These are phyloP conservation scores for Solanum arcanum DNA, from an alignment of 257 asterid genomes.

Conservation along the genomic window DNA sequence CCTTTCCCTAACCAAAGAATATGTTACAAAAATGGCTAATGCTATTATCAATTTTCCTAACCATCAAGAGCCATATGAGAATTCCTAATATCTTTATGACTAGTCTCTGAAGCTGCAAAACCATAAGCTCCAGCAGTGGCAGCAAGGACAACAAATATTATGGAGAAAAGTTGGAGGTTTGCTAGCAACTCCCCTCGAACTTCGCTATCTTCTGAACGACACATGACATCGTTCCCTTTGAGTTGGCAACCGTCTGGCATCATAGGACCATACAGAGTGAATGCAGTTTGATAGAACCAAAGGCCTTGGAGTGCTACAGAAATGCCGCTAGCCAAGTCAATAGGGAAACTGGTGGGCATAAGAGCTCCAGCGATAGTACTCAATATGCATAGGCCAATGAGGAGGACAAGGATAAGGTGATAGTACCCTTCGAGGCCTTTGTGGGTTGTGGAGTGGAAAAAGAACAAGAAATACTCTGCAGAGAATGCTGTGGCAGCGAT, in stretches of 20 bases:
- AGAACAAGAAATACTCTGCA: constrained; percentile 78
- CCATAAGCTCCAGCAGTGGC: constrained; percentile 42
- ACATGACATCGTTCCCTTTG: constrained; percentile 30
- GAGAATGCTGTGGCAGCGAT: constrained; percentile 70
- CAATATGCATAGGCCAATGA: constrained; percentile 67
- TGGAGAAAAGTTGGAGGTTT: constrained; percentile 56
- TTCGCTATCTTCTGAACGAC: constrained; percentile 48
- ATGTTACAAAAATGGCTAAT: background rate
- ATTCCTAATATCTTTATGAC: constrained; percentile 2
- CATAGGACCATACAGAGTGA: constrained; percentile 91
- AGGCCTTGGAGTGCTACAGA: constrained; percentile 87
- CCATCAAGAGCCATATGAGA: constrained; percentile 18
- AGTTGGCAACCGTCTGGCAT: constrained; percentile 78
- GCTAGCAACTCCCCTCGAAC: constrained; percentile 70
- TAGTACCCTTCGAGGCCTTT: constrained; percentile 92
- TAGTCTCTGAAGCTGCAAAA: constrained; percentile 30
- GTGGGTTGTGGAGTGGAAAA: constrained; percentile 93
- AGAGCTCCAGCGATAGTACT: constrained; percentile 64
- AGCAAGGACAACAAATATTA: constrained; percentile 44
- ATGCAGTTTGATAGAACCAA: constrained; percentile 97
- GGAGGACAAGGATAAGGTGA: constrained; percentile 82
- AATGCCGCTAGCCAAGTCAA: constrained; percentile 61
- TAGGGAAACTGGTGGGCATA: constrained; percentile 73
- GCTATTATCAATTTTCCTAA: background rate
- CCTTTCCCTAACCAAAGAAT: background rate